Base-by-base conservation (phyloP, 441 rosid genomes). In the Adansonia rubrostipa region DNA sequence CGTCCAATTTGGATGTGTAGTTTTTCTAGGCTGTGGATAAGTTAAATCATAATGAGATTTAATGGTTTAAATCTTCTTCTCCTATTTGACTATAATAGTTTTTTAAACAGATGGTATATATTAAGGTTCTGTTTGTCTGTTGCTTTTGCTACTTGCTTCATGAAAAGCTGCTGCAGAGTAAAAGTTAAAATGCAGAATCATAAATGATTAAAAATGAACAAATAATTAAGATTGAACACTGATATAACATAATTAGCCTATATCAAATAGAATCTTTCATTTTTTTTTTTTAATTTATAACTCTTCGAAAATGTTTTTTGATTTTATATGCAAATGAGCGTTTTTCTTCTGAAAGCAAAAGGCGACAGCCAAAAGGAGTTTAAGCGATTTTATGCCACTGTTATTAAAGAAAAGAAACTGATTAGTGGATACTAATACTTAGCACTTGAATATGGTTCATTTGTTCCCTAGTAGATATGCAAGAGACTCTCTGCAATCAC, bases 21-120 rank as follows among this genome's bases (percentile, higher is more conserved):
- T 68, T 68, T 47, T 47, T 68, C 54, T 68, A 47, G 73, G 36
- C 54, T 47, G 73, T 68, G 13, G 57, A 68, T 44, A 45, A 20
- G 40, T 47, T 68, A 4, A 20, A 47, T 11, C 33, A 47, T 68
- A 5, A 20, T 2, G 65, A 3, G 65, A 61, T 61, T 22, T 10
- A 14, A 24, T 61, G 11, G 0, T 61, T 22, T 11, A 22, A 58
- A 22, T 61, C 65, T 22, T 61, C n/a, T 24, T 61, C 36, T 47
- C 56, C 10, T 47, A 47, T 20, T n/a, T 68, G 17, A 20, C 28
- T 67, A 44, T 67, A 20, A n/a, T 20, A 44, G 70, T 42, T 5
- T 61, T 10, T 24, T 61, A 5, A 61, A 22, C 5, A 13, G 24
- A 24, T 61, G 11, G 42, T 1, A 24, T 44, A 20, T 6, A n/a